These are phyloP conservation scores for Yamadazyma membranifaciens DNA, from an alignment of 1,139 yeast species.

Conservation along the genomic window DNA sequence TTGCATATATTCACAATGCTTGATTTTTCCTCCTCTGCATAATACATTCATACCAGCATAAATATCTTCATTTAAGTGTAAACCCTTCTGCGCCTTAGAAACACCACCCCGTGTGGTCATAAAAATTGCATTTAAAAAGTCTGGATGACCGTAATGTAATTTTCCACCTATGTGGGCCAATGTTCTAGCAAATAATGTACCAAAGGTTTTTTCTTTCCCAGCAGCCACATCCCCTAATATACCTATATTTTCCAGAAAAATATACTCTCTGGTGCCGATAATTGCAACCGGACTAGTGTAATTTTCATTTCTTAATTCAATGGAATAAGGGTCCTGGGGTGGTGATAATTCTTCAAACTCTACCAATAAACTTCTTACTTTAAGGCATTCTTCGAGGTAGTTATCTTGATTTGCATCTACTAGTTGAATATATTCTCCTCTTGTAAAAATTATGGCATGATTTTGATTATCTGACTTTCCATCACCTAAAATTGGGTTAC, in stretches of 20 bases:
- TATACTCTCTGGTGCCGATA: slow-evolving; percentile 54
- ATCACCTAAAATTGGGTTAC: slow-evolving; percentile 56
- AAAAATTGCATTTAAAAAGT: slow-evolving; percentile 46
- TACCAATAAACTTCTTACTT: slow-evolving; percentile 48
- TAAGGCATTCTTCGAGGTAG: slow-evolving; percentile 54
- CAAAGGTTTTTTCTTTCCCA: slow-evolving; percentile 58
- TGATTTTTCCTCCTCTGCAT: slow-evolving; percentile 52
- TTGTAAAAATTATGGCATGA: slow-evolving; percentile 45
- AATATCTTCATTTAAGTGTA: slow-evolving; percentile 55
- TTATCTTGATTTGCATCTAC: slow-evolving; percentile 60
- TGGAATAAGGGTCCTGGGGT: slow-evolving; percentile 34
- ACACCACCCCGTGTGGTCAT: slow-evolving; percentile 59
- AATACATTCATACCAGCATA: slow-evolving; percentile 58
- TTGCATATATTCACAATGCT: slow-evolving; percentile 56
- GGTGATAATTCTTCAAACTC: slow-evolving; percentile 48
- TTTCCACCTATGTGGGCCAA: slow-evolving; percentile 56
- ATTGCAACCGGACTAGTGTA: slow-evolving; percentile 49
- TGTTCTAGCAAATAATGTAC: slow-evolving; percentile 54
- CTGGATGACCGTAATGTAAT: slow-evolving; percentile 58
- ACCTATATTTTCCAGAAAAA: slow-evolving; percentile 54
- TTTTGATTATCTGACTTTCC: slow-evolving; percentile 60
- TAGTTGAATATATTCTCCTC: slow-evolving; percentile 56
- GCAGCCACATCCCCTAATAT: slow-evolving; percentile 57
- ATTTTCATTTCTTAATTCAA: slow-evolving; percentile 21
- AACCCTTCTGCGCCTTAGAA: slow-evolving; percentile 54